These are phyloP conservation scores for Wickerhamomyces xylosicus DNA, from an alignment of 805 yeast genomes.

Conservation along the genomic window DNA sequence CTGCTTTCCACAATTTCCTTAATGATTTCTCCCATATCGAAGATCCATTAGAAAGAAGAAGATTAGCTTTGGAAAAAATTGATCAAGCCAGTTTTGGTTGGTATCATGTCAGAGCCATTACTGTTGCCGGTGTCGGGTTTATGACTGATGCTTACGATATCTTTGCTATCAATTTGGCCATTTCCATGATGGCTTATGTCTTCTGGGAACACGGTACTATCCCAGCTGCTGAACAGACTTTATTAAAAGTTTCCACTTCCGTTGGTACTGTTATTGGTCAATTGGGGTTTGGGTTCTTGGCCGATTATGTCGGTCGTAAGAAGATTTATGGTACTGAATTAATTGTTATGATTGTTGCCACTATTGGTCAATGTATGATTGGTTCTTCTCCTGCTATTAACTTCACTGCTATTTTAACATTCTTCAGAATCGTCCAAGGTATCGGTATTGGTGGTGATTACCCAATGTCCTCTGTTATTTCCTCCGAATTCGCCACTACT, in stretches of 20 bases:
- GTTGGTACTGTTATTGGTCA: conserved; percentile 94
- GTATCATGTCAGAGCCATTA: conserved; percentile 74
- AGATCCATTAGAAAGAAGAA: conserved; percentile 81
- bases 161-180: conserved; percentile 78
- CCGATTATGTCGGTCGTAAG: conserved; percentile 80
- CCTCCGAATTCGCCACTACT: conserved; percentile 88
- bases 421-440: conserved; percentile 84
- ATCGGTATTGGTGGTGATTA: conserved; percentile 97
- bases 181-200: conserved; percentile 69
- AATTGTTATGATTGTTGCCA: conserved; percentile 73
- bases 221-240: conserved; percentile 65
- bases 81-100: conserved; percentile 73
- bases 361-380: conserved; percentile 64
- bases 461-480: conserved; percentile 86
- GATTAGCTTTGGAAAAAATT: conserved; percentile 74
- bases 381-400: conserved; percentile 66
- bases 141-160: conserved; percentile 89
- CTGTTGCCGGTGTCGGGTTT: conserved; percentile 91
- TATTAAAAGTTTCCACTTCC: conserved; percentile 80
- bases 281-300: conserved; percentile 71
- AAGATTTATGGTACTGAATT: conserved; percentile 80
- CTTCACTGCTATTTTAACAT: conserved; percentile 64
- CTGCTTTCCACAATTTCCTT: conserved; percentile 76
- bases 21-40: conserved; percentile 74
- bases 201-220: conserved; percentile 49